Base-by-base conservation (phyloP, 768 basidiomycete species). In the Melanogaster broomeanus region DNA sequence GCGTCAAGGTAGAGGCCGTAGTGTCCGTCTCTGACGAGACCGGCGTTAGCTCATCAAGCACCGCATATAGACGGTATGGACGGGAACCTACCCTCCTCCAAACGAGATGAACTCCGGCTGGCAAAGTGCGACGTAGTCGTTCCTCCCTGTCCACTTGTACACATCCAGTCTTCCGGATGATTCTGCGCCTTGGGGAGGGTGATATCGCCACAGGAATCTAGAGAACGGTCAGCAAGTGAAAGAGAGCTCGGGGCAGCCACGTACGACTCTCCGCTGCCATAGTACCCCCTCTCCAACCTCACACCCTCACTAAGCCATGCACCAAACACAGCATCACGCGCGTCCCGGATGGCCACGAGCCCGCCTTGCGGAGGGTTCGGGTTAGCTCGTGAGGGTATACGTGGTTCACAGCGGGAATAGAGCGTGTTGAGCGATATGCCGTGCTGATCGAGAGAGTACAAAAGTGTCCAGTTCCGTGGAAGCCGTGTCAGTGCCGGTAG, bases 391-490 rank as follows among this genome's bases (percentile, higher is more conserved):
- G 61, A 53, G 2, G 68, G 68, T 18, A 64, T 30, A 21, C 70
- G 68, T 5, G 66, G 60, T 45, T 81, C 82, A 47, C 85, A 89
- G 1, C 78, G 78, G 3, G 77, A 61, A 66, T 97, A 98, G 6
- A 98, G 78, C 1, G 96, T 97, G 40, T 87, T 84, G 13, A 98
- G 76, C 12, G 93, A 95, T 40, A 95, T 93, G 0, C 96, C 96
- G 59, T 98, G 90, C 61, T 97, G 94, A 62, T 98, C 96, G 16
- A 97, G 77, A 15, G 92, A 94, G 72, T 95, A 94, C 6, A 93
- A 70, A 0, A 95, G 79, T 1, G 79, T 79, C 93, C 93, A 96
- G 25, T 76, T 72, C 7, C 77, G 74, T 0, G 86, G 78, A 16
- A 95, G 80, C 4, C 87, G 85, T 2, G 81, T 75, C 6, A 94